Base-by-base conservation (phyloP, 2,329 filamentous ascomycete species). In the Huntiella bhutanensis region DNA sequence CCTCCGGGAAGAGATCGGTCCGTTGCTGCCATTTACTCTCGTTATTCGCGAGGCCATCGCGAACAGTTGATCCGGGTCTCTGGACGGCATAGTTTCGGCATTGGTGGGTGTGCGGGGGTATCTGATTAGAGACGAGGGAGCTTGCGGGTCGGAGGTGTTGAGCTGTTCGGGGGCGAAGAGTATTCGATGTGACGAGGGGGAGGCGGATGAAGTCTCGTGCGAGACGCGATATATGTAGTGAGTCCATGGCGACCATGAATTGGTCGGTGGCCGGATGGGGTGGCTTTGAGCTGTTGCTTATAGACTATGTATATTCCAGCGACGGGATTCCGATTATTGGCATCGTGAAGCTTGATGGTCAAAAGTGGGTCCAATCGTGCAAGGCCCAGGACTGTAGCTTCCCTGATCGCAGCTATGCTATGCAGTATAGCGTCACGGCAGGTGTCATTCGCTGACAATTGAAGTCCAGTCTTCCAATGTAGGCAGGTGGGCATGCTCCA, bases 1-100 rank as follows among this genome's bases (percentile, higher is more conserved):
- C 84, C 47, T 71, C 67, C 0, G 82, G 77, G 49, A 91, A 77
- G 15, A 84, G 64, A 52, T 82, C 75, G 22, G 73, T 80, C 50
- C 88, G 71, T 60, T 92, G 87, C 63, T 88, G 83, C 91, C 91
- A 96, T 55, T 77, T 69, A 62, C 74, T 81, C 58, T 82, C 81
- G 28, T 36, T 49, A 54, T 70, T 71, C 42, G 60, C 59, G 54
- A 49, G 16, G 10, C 38, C 48, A 37, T 47, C 48, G 17, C 41
- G 48, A 13, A 33, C 36, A 7, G 28, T 33, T 22, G 34, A 45
- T 19, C 46, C 43, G 4, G 48, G 49, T 17, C 41, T 42, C 12
- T 42, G 45, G 10, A 53, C 52, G 41, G 52, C 52, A 47, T 53
- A 54, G 16, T 51, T 54, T 50, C 59, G 58, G 45, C 58, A 56